Evolutionary conservation across 2,329 filamentous ascomycete species (phyloP), one percentile per base, ranked within the genome.

Genomic region (Chalara sp.): DNA sequence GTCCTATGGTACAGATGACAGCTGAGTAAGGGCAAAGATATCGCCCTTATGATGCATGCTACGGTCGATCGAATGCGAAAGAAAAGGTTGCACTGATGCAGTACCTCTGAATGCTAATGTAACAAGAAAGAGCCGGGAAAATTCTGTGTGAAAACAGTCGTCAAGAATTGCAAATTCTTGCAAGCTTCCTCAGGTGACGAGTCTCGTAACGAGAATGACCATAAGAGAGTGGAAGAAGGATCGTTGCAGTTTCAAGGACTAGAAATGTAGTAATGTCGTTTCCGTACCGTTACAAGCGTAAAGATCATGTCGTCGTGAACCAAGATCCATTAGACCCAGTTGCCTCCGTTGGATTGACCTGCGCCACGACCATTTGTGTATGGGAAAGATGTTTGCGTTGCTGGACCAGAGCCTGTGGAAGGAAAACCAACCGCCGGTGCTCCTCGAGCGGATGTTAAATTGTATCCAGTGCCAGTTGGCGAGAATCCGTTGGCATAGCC

Each of bases 271-370:
- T 57, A 65, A 51, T 54, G 56, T 63, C 61, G 51, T 64, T 56
- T 52, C 57, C 60, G 63, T 67, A 67, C 63, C 63, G 58, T 67
- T 67, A 67, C 63, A 67, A 58, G 57, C 61, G 61, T 65, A 61
- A 58, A 58, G 58, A 63, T 67, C 64, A 51, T 67, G 53, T 61
- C 62, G 53, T 66, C 63, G 51, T 65, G 53, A 54, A 52, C 53
- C 44, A 51, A 44, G 39, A 47, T 40, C 45, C 47, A 45, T 63
- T 58, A 65, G 44, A 65, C 51, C 63, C 62, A 66, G 48, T 64
- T 63, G 35, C 58, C 56, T 46, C 54, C 57, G n/a, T 58, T 60
- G 41, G 56, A 44, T 46, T 64, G 61, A 37, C 55, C 53, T 46
- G 56, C 54, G 47, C 57, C 53, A 56, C 61, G 52, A 48, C 57